Evolutionary conservation across 805 yeast species (phyloP), one percentile per base, ranked within the genome.

Genomic region (Candida xiaguanensis): DNA sequence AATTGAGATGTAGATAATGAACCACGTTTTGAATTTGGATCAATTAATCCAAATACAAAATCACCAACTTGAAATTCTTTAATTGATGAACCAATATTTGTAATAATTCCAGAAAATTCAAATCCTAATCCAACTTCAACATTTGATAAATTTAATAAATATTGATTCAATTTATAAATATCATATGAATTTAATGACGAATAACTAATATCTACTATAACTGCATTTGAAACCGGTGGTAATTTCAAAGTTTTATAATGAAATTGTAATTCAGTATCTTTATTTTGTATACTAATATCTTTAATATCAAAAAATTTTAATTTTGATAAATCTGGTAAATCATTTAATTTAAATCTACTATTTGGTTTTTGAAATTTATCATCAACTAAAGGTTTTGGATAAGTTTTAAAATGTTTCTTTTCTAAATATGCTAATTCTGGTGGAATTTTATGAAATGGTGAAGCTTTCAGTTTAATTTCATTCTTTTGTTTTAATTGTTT

Each of bases 141-240:
- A 29, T 77, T 74, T 27, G 76, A 72, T 38, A 77, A 58, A 44
- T 78, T 75, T 18, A 69, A 57, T 13, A 68, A 53, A 50, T 78
- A 80, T 28, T 77, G 72, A 51, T 78, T 75, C 51, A 76, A 66
- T 38, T 82, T 75, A 42, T 80, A 71, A 47, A 80, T 51, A 52
- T 85, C 95, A 36, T 75, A 67, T 2, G 91, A 85, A 49, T 80
- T 82, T 27, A 85, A 61, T 1, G 83, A 76, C 1, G 77, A 80
- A 41, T 75, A 75, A 33, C 65, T 63, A 17, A 82, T 77, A 47
- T 80, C 75, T 9, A 85, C 77, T 15, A 84, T 63, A 4, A 84
- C 51, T 37, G 70, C 68, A 48, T 67, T 65, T 22, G 66, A 53
- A 6, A 67, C 59, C 34, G 79, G 59, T 2, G 82, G 85, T 16